Evolutionary conservation across 345 rosid genomes (phyloP).

Genomic region (Tarenaya hassleriana): DNA sequence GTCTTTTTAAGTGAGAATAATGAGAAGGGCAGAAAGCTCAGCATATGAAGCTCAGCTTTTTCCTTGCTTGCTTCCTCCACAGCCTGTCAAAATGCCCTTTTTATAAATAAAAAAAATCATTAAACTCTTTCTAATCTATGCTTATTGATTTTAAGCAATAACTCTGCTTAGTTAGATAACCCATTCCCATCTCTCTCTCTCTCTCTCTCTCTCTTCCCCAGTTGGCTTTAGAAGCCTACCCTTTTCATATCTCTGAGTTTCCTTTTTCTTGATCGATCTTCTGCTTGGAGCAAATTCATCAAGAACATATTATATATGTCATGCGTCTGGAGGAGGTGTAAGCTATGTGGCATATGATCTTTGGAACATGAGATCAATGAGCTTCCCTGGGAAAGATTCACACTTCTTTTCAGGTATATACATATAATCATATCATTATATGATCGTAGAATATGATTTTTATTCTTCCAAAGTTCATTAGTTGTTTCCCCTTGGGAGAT

Average conservation of each 20-base stretch:
- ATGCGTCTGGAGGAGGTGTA: constrained; percentile 24
- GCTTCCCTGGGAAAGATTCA: constrained; percentile 29
- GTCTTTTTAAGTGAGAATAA: constrained; percentile 18
- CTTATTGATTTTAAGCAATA: constrained; percentile 17
- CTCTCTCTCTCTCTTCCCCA: not conserved
- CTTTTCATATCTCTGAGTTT: constrained; percentile 30
- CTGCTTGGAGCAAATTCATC: constrained; percentile 12
- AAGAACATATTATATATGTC: constrained; percentile 3
- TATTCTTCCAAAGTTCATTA: no score
- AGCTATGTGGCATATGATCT: constrained; percentile 34
- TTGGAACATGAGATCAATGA: constrained; percentile 44
- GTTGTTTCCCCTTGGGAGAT: no score
- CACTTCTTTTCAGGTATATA: constrained; percentile 43
- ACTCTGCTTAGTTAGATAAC: constrained; percentile 26
- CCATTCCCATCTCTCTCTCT: constrained; percentile 1
- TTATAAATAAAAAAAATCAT: constrained; percentile 33
- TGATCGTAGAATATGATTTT: constrained; percentile 8
- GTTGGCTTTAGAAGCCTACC: no score
- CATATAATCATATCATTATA: not conserved
- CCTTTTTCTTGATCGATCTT: not conserved
- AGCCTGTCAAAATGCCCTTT: constrained; percentile 77
- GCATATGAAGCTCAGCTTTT: constrained; percentile 27
- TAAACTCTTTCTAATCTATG: constrained; percentile 27
- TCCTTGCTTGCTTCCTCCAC: constrained; percentile 42
- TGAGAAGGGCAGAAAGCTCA: constrained; percentile 24